A percentile compares a stretch with the other conserved stretches of the same genome.
phyloP scores from a whole-genome alignment of 2,329 filamentous ascomycete genomes.

The Pestalotiopsis sp. region DNA sequence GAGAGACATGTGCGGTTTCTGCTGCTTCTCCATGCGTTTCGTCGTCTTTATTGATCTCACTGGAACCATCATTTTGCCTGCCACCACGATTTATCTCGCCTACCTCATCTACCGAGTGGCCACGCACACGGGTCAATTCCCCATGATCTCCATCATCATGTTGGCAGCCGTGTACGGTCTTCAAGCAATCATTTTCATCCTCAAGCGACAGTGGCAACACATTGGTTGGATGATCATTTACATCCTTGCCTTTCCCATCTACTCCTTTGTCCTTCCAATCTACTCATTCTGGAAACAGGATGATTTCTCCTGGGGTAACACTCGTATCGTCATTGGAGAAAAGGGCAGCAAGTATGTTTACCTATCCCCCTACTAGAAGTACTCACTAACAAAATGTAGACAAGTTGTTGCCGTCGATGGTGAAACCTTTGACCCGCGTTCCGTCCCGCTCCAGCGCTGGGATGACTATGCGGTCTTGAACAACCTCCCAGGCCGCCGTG shows the following conservation, averaged over 20 bases:
- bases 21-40: slow-evolving; percentile 97
- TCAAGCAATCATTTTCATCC: slow-evolving; percentile 92
- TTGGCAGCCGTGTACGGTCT: slow-evolving; percentile 91
- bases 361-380: neutral
- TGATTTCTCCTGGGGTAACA: slow-evolving; percentile 99
- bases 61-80: slow-evolving; percentile 88
- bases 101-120: slow-evolving; percentile 85
- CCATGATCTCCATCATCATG: slow-evolving; percentile 85
- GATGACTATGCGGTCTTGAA: slow-evolving; percentile 91
- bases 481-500: slow-evolving; percentile 88
- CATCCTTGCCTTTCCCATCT: slow-evolving; percentile 91
- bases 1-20: slow-evolving; percentile 96
- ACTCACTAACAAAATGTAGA: neutral
- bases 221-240: slow-evolving; percentile 99
- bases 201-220: slow-evolving; percentile 98
- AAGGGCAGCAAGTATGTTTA: slow-evolving; percentile 70
- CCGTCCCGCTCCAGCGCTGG: slow-evolving; percentile 93
- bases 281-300: slow-evolving; percentile 99
- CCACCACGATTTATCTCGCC: slow-evolving; percentile 81
- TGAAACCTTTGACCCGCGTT: slow-evolving; percentile 86
- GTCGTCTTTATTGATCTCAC: slow-evolving; percentile 93
- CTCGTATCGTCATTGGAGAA: slow-evolving; percentile 93
- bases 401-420: slow-evolving; percentile 85
- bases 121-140: slow-evolving; percentile 72
- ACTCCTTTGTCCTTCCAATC: slow-evolving; percentile 85